A percentile compares a stretch with the other conserved stretches of the same genome.
phyloP scores from a whole-genome alignment of 192 early-diverging fungal species.

The Coemansia sp. region DNA sequence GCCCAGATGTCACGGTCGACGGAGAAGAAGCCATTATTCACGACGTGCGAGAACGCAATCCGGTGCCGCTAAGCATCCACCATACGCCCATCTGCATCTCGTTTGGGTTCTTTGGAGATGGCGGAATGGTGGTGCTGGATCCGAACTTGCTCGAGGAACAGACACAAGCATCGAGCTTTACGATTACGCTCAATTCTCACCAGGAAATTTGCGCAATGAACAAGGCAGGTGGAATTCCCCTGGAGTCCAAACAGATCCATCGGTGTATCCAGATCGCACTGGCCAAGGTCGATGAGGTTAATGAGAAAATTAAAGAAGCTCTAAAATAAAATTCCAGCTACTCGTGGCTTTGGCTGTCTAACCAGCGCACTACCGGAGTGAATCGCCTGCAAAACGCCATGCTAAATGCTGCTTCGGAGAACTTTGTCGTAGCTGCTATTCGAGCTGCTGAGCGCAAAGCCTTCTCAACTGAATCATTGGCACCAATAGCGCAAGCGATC shows the following conservation, averaged over 20 bases:
- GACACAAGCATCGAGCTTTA: slow-evolving; percentile 77
- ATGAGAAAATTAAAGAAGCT: slow-evolving; percentile 74
- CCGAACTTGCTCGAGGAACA: slow-evolving; percentile 86
- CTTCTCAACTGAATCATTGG: slow-evolving; percentile 45
- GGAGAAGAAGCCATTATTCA: slow-evolving; percentile 87
- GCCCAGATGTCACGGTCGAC: slow-evolving; percentile 94
- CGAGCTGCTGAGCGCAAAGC: slow-evolving; percentile 64
- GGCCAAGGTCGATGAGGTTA: slow-evolving; percentile 58
- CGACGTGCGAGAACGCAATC: slow-evolving; percentile 77
- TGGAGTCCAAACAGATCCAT: slow-evolving; percentile 72
- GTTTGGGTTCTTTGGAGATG: slow-evolving; percentile 87
- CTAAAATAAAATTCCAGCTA: slow-evolving; percentile 46
- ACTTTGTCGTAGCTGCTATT: slow-evolving; percentile 60
- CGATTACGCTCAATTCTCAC: slow-evolving; percentile 87
- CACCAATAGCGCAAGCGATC: slow-evolving; percentile 43
- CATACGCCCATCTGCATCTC: slow-evolving; percentile 92
- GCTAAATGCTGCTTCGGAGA: slow-evolving; percentile 67
- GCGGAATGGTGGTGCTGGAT: slow-evolving; percentile 73
- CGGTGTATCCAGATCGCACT: slow-evolving; percentile 81
- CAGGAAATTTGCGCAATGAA: slow-evolving; percentile 88
- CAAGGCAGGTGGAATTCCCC: slow-evolving; percentile 86
- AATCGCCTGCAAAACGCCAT: slow-evolving; percentile 29
- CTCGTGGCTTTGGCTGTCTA: slow-evolving; percentile 34
- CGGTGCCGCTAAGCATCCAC: slow-evolving; percentile 92
- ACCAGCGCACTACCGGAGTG: slow-evolving; percentile 44